Evolutionary conservation across 768 basidiomycete genomes (phyloP).

Genomic region (Tricholoma bakamatsutake): DNA sequence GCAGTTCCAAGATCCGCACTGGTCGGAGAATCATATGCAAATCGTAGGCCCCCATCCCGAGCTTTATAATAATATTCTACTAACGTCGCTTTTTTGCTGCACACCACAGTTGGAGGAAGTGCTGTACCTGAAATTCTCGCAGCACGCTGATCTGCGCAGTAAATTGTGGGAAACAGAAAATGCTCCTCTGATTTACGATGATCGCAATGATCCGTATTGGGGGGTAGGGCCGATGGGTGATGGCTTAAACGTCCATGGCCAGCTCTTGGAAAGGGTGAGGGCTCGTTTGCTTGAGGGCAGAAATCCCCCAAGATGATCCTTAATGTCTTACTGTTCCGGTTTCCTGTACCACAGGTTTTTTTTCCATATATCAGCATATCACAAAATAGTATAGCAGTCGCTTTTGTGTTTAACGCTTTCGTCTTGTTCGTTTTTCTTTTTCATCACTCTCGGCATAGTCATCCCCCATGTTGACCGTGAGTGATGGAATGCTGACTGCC

Average conservation of each 20-base stretch:
- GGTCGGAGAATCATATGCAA: conserved; percentile 45
- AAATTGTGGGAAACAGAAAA: conserved; percentile 51
- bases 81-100: background rate
- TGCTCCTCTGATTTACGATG: conserved; percentile 46
- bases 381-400: background rate
- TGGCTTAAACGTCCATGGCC: conserved; percentile 62
- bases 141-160: conserved; percentile 54
- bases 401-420: conserved; percentile 2
- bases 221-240: conserved; percentile 43
- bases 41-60: conserved; percentile 31
- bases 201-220: conserved; percentile 59
- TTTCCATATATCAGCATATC: no score
- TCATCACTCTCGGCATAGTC: background rate
- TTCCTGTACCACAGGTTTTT: no score
- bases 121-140: conserved; percentile 60
- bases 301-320: conserved; percentile 17
- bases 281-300: conserved; percentile 32
- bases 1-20: conserved; percentile 44
- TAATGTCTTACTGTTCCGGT: conserved; percentile 14
- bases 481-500: conserved; percentile 8
- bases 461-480: background rate
- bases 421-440: conserved; percentile 8
- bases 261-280: conserved; percentile 50
- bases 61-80: background rate
- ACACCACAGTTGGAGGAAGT: conserved; percentile 59